Conservation (phyloP, 352 stramenopile genomes). For the Globisporangium spiculum region DNA sequence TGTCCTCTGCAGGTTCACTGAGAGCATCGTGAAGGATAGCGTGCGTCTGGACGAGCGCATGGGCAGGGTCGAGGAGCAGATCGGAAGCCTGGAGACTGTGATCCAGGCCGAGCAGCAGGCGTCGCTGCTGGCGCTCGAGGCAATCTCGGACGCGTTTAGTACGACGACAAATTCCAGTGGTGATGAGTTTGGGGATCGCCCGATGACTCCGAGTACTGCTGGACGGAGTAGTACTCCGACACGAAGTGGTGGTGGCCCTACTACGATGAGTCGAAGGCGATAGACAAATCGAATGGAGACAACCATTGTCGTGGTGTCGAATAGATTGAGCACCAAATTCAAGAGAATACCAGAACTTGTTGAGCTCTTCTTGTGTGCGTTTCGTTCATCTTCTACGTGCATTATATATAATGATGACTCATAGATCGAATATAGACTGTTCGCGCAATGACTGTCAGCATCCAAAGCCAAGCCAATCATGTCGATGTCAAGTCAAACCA, state of each 20-base stretch:
- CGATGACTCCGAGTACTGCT: background rate
- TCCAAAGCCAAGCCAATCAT: too few species aligned
- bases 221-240: background rate
- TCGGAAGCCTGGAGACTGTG: constrained; percentile 46
- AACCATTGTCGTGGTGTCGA: background rate
- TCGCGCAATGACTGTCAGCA: too few species aligned
- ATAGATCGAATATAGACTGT: too few species aligned
- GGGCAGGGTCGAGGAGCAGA: constrained; percentile 45
- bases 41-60: constrained; percentile 53
- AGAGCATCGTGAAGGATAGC: constrained; percentile 48
- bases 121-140: constrained; percentile 60
- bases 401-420: background rate
- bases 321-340: background rate
- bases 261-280: background rate
- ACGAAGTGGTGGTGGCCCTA: background rate
- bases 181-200: background rate
- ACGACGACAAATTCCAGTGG: too few species aligned
- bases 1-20: constrained; percentile 45
- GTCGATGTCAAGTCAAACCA: background rate
- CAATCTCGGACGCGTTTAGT: constrained; percentile 57
- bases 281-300: background rate
- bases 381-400: background rate
- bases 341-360: background rate
- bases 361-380: background rate
- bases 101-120: constrained; percentile 73